Evolutionary conservation across 2,329 filamentous ascomycete species (phyloP).

Genomic region (Scedosporium dehoogii): DNA sequence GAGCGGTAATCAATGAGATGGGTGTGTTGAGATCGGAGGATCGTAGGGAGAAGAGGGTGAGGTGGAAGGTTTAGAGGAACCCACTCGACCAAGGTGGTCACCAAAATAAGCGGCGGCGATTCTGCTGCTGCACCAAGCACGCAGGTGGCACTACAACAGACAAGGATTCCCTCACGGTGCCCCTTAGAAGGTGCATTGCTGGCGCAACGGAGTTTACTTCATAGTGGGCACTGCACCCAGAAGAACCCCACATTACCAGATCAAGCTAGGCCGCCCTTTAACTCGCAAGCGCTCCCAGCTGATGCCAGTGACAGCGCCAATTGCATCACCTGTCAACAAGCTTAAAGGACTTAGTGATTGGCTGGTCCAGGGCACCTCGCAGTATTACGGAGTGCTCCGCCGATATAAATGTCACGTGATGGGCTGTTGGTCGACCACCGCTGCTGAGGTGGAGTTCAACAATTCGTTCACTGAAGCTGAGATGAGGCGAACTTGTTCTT

Average conservation of each 20-base stretch:
- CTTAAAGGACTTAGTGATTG: not conserved
- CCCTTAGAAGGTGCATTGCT: not conserved
- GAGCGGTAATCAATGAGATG: slow-evolving; percentile 2
- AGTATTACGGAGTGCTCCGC: no score
- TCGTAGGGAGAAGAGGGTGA: slow-evolving; percentile 9
- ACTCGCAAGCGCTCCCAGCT: not conserved
- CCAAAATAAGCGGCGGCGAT: not conserved
- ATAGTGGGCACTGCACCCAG: no score
- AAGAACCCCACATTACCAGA: not conserved
- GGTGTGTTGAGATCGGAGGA: slow-evolving; percentile 2
- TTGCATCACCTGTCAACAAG: not conserved
- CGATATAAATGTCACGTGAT: not conserved
- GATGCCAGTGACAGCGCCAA: not conserved
- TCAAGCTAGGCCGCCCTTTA: not conserved
- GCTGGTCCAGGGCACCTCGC: not conserved
- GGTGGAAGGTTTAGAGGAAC: slow-evolving; percentile 8
- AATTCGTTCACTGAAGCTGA: not conserved
- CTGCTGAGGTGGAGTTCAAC: not conserved
- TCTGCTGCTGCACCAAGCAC: not conserved
- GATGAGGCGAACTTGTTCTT: not conserved
- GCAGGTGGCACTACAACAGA: not conserved
- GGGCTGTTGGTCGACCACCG: no score
- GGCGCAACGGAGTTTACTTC: not conserved
- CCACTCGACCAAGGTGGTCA: not conserved
- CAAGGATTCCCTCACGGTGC: not conserved